These are phyloP conservation scores for Mrakia blollopis DNA, from an alignment of 768 basidiomycete species.

Conservation along the genomic window DNA sequence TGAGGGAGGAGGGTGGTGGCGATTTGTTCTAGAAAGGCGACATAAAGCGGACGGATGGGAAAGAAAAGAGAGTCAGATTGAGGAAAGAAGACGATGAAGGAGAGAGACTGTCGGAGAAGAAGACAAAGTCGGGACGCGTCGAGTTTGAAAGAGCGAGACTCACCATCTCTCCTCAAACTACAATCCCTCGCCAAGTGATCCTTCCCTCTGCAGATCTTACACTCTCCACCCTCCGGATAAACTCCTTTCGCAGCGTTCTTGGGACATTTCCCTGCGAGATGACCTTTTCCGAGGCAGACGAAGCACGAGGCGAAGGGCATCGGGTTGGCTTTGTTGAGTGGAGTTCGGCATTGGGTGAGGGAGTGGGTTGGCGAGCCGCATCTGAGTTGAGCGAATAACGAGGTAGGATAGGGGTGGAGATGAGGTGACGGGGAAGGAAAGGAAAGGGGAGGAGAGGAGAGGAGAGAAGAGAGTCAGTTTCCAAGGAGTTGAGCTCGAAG, in stretches of 20 bases:
- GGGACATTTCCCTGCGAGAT: slow-evolving; percentile 77
- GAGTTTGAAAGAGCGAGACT: background rate
- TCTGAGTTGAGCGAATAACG: slow-evolving; percentile 47
- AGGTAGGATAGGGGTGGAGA: background rate
- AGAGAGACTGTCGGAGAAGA: too few species aligned
- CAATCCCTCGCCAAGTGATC: slow-evolving; percentile 84
- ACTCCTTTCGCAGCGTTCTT: slow-evolving; percentile 72
- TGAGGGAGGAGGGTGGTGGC: slow-evolving; percentile 16
- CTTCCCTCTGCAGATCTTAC: slow-evolving; percentile 81
- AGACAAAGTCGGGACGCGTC: too few species aligned
- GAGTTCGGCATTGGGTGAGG: slow-evolving; percentile 69
- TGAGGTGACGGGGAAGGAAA: background rate
- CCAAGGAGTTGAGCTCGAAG: too few species aligned
- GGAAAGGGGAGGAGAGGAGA: background rate
- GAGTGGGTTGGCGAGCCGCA: slow-evolving; percentile 76
- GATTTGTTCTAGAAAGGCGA: background rate
- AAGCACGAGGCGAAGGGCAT: slow-evolving; percentile 89
- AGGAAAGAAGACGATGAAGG: background rate
- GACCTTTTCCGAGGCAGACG: slow-evolving; percentile 76
- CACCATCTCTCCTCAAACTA: slow-evolving; percentile 39
- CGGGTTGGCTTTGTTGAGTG: slow-evolving; percentile 58
- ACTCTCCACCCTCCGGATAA: slow-evolving; percentile 81
- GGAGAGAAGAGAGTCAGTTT: background rate
- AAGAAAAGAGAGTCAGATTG: background rate
- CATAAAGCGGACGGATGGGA: background rate